phyloP scores from a whole-genome alignment of 345 rosid genomes.

The Combretum micranthum region DNA sequence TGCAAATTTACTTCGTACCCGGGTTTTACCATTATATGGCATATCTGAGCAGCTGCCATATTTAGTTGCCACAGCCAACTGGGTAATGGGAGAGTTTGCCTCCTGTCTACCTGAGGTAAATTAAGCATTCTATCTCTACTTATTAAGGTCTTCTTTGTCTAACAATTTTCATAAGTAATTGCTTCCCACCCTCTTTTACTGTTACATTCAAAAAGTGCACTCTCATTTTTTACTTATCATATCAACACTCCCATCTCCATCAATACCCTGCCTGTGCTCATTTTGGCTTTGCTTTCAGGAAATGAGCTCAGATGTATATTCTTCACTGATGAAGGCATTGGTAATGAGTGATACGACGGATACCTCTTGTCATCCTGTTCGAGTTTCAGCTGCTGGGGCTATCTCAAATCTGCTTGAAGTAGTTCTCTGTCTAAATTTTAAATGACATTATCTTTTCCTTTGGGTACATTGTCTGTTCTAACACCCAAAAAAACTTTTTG shows the following conservation, averaged over 20 bases:
- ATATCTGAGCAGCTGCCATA: conserved; percentile 46
- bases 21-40: conserved; percentile 58
- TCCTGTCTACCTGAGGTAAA: conserved; percentile 71
- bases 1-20: conserved; percentile 38
- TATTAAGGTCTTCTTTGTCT: conserved; percentile 3
- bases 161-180: not conserved
- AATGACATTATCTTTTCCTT: not conserved
- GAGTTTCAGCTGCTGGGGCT: conserved; percentile 78
- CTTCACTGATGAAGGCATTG: conserved; percentile 72
- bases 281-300: conserved; percentile 40
- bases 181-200: no score
- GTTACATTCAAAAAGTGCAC: not conserved
- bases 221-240: not conserved
- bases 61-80: conserved; percentile 74
- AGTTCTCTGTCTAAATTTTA: conserved; percentile 13
- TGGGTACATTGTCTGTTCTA: no score
- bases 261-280: not conserved
- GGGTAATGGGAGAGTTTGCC: conserved; percentile 83
- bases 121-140: conserved; percentile 8
- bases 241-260: conserved; percentile 1
- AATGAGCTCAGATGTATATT: conserved; percentile 55
- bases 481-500: not conserved
- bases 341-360: conserved; percentile 45
- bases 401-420: conserved; percentile 67
- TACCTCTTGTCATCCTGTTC: conserved; percentile 66